phyloP scores from a whole-genome alignment of 2,329 filamentous ascomycete species.

The Aspergillus sojae region DNA sequence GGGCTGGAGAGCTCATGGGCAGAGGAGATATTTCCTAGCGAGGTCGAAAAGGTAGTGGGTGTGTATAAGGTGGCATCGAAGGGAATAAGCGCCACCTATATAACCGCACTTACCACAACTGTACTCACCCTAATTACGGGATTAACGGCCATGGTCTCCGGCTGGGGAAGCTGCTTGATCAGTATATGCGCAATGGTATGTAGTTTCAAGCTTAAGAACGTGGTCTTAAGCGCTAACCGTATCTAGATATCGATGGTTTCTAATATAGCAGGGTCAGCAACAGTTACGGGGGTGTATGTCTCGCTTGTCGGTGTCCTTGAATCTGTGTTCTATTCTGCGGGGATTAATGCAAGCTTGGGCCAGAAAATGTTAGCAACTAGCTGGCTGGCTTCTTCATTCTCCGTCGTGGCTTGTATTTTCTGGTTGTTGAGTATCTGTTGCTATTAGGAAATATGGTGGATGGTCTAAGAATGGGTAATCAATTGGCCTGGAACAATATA shows the following conservation, averaged over 20 bases:
- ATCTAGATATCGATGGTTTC: neutral
- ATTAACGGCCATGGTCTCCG: neutral
- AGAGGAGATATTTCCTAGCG: neutral
- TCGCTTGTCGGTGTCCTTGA: neutral
- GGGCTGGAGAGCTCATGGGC: neutral
- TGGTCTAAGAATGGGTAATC: neutral
- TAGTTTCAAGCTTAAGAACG: neutral
- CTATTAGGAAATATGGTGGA: neutral
- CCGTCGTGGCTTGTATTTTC: neutral
- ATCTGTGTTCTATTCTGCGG: neutral
- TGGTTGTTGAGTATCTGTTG: constrained; percentile 4
- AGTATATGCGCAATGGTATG: neutral
- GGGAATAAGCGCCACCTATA: constrained; percentile 1
- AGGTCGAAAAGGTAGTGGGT: neutral
- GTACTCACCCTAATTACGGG: neutral
- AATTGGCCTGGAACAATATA: too few relatives aligned
- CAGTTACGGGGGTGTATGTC: constrained; percentile 2
- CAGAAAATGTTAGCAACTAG: constrained; percentile 1
- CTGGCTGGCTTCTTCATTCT: neutral
- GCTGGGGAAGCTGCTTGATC: neutral
- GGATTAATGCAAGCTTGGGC: neutral
- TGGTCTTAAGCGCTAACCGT: neutral
- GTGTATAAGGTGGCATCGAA: constrained; percentile 3
- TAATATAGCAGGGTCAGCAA: constrained; percentile 3
- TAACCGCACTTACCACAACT: neutral